Evolutionary conservation across 371 early-diverging fungal species (phyloP).

Genomic region (Mortierella sp.): DNA sequence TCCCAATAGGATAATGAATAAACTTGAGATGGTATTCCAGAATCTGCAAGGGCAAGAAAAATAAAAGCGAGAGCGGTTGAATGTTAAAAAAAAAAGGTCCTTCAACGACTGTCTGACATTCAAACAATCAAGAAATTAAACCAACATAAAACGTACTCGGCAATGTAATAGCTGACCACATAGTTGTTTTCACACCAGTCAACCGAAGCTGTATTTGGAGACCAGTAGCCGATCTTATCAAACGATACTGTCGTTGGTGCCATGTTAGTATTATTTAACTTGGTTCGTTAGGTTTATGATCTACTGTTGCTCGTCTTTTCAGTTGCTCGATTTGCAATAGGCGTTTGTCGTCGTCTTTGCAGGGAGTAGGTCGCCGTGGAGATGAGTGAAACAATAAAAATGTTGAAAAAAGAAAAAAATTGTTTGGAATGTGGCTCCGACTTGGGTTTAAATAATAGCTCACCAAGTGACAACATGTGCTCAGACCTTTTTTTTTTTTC

Average conservation of each 20-base stretch:
- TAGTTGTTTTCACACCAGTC: constrained; percentile 60
- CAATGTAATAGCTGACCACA: constrained; percentile 53
- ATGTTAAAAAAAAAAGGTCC: not conserved
- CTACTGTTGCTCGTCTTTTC: not conserved
- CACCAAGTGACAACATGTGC: not conserved
- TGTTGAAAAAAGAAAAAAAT: not conserved
- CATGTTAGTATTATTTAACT: constrained; percentile 14
- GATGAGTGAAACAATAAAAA: not conserved
- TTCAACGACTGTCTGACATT: too few relatives aligned
- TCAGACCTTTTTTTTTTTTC: not conserved
- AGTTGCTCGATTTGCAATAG: too few relatives aligned
- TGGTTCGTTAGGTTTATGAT: not conserved
- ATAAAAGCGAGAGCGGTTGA: not conserved
- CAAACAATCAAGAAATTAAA: too few relatives aligned
- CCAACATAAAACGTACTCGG: constrained; percentile 49
- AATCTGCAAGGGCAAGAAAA: constrained; percentile 23
- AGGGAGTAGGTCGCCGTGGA: not conserved
- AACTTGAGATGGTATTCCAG: constrained; percentile 54
- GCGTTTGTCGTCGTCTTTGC: not conserved
- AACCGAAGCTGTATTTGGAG: constrained; percentile 52
- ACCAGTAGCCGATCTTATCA: constrained; percentile 53
- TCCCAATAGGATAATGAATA: constrained; percentile 43
- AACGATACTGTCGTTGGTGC: constrained; percentile 43
- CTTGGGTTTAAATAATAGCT: not conserved
- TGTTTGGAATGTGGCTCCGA: not conserved